phyloP scores from a whole-genome alignment of 2,329 filamentous ascomycete species.

The Dactylellina parvicollis region DNA sequence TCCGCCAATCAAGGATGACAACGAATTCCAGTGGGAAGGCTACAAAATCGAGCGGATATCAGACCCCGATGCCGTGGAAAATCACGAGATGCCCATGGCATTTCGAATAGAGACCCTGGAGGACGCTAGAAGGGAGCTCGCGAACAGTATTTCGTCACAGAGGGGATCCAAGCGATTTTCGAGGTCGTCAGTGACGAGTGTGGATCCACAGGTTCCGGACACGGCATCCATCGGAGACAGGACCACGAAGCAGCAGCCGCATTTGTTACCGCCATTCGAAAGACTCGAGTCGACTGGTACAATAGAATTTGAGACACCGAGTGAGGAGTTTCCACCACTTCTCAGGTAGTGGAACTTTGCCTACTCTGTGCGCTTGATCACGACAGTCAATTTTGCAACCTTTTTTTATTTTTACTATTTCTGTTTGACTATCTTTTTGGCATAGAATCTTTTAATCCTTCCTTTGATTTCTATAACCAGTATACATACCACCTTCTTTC shows the following conservation, averaged over 20 bases:
- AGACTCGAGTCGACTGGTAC: conserved; percentile 35
- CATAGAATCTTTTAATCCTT: conserved; percentile 16
- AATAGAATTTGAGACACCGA: conserved; percentile 40
- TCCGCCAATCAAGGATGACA: conserved; percentile 40
- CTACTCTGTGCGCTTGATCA: not conserved
- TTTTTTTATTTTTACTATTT: conserved; percentile 16
- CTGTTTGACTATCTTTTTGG: not conserved
- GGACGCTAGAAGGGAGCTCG: conserved; percentile 45
- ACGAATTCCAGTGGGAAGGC: conserved; percentile 44
- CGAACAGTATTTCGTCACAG: conserved; percentile 47
- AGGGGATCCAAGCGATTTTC: conserved; percentile 41
- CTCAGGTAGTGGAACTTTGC: conserved; percentile 10
- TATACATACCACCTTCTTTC: conserved; percentile 9
- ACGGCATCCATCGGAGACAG: conserved; percentile 24
- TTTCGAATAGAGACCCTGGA: conserved; percentile 39
- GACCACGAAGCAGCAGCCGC: conserved; percentile 16
- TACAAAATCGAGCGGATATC: conserved; percentile 46
- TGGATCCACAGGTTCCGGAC: conserved; percentile 32
- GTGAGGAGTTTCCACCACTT: conserved; percentile 49
- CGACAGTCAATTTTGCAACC: not conserved
- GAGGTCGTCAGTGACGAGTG: conserved; percentile 22
- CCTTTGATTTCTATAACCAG: not conserved
- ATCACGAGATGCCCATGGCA: conserved; percentile 27
- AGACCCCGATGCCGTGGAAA: conserved; percentile 15
- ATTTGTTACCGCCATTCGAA: conserved; percentile 33